A percentile compares a stretch with the other conserved stretches of the same genome.
phyloP scores from a whole-genome alignment of 768 basidiomycete genomes.

The Chalciporus pseudorubinellus region DNA sequence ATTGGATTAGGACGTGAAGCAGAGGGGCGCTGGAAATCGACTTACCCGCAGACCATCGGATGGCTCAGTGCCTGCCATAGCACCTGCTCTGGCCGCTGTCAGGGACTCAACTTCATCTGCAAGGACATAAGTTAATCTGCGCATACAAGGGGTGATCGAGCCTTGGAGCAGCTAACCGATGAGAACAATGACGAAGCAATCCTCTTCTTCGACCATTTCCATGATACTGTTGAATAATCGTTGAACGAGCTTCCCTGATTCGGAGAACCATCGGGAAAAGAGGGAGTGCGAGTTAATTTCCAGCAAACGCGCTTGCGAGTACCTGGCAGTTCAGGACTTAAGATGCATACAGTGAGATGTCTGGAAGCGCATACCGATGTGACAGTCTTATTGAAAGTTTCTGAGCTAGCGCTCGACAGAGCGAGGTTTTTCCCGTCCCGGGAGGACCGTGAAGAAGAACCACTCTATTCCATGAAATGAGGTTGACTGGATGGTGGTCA shows the following conservation, averaged over 20 bases:
- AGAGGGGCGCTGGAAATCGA: background rate
- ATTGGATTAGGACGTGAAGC: background rate
- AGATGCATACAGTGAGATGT: background rate
- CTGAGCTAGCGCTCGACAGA: conserved; percentile 93
- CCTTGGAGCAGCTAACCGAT: conserved; percentile 57
- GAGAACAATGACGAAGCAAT: conserved; percentile 87
- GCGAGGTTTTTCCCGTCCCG: conserved; percentile 94
- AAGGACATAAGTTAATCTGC: background rate
- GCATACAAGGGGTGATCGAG: conserved; percentile 2
- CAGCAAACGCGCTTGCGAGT: conserved; percentile 80
- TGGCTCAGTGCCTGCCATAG: conserved; percentile 94
- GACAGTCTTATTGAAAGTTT: conserved; percentile 91
- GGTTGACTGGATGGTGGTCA: conserved; percentile 57
- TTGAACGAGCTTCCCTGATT: conserved; percentile 97
- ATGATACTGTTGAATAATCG: conserved; percentile 85
- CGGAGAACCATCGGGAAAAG: conserved; percentile 99
- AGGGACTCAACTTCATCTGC: conserved; percentile 95
- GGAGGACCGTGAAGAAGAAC: conserved; percentile 95
- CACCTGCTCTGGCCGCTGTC: conserved; percentile 91
- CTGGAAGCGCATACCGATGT: conserved; percentile 53
- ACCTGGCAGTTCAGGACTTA: conserved; percentile 45
- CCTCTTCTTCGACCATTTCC: conserved; percentile 90
- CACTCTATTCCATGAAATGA: conserved; percentile 94
- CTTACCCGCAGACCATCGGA: conserved; percentile 87
- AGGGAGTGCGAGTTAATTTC: conserved; percentile 99